Conservation (phyloP, 352 stramenopile genomes). For the Globisporangium orthogonon region DNA sequence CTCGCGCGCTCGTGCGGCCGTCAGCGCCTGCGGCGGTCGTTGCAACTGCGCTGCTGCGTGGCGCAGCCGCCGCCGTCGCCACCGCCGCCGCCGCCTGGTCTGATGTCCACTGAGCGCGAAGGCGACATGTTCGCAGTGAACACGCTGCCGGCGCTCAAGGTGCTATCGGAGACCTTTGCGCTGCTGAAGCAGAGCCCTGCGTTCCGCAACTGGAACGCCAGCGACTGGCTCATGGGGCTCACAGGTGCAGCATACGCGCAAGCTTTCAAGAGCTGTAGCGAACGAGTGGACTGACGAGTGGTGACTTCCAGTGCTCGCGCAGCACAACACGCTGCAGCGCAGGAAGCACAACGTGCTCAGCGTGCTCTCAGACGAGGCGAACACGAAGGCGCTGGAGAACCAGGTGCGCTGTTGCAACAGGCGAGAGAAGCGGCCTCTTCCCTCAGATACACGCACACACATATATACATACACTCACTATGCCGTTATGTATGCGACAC, state of each 20-base stretch:
- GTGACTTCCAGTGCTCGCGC: constrained; percentile 32
- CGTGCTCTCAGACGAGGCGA: constrained; percentile 17
- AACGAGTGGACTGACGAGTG: constrained; percentile 1
- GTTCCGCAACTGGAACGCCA: constrained; percentile 62
- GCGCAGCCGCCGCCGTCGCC: no score
- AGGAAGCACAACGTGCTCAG: constrained; percentile 17
- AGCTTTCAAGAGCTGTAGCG: no score
- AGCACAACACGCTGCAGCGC: constrained; percentile 54
- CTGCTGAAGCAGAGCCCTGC: constrained; percentile 50
- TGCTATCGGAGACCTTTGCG: constrained; percentile 64
- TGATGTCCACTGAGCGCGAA: no score
- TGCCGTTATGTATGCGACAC: no score
- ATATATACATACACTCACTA: no score
- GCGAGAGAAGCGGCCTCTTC: no score
- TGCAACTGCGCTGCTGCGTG: no score
- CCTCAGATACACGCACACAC: no score
- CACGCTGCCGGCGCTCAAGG: constrained; percentile 66
- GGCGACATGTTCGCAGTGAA: constrained; percentile 43
- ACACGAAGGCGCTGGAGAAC: constrained; percentile 20
- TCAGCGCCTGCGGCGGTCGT: no score
- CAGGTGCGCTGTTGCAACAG: constrained; percentile 1
- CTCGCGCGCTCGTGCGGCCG: no score
- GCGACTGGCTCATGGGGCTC: constrained; percentile 78
- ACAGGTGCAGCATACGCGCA: constrained; percentile 25
- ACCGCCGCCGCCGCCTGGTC: no score